phyloP scores from a whole-genome alignment of 768 basidiomycete genomes.

The Lyophyllum atratum region DNA sequence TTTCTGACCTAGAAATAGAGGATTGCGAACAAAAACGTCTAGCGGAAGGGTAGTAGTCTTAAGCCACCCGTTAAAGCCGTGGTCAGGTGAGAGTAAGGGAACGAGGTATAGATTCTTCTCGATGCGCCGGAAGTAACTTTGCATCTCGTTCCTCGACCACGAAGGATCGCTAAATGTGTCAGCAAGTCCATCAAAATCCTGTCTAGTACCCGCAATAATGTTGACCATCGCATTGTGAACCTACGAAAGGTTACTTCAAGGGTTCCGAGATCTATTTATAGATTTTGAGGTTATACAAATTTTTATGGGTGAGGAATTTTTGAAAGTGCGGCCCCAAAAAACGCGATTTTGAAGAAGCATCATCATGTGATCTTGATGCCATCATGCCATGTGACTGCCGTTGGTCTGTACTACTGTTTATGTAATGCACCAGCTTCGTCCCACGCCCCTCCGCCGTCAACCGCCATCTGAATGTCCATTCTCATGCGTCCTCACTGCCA shows the following conservation, averaged over 20 bases:
- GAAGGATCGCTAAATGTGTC: slow-evolving; percentile 24
- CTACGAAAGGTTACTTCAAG: slow-evolving; percentile 8
- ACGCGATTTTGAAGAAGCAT: too few species aligned
- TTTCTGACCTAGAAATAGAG: slow-evolving; percentile 23
- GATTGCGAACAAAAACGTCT: slow-evolving; percentile 19
- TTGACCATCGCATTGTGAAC: slow-evolving; percentile 33
- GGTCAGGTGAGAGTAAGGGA: slow-evolving; percentile 19
- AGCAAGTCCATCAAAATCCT: slow-evolving; percentile 28
- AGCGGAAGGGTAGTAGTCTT: slow-evolving; percentile 25
- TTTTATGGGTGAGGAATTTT: too few species aligned
- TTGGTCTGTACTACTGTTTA: too few species aligned
- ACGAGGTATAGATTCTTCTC: slow-evolving; percentile 26
- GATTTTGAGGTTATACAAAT: too few species aligned
- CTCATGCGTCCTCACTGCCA: too few species aligned
- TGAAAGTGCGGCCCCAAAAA: too few species aligned
- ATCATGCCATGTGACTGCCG: too few species aligned
- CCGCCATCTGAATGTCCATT: too few species aligned
- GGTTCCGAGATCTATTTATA: too few species aligned
- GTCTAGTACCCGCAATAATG: slow-evolving; percentile 23
- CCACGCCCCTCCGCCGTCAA: too few species aligned
- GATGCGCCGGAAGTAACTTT: slow-evolving; percentile 28
- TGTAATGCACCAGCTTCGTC: too few species aligned
- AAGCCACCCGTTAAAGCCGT: slow-evolving; percentile 33
- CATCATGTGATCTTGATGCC: too few species aligned
- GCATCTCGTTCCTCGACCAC: slow-evolving; percentile 31